Evolutionary conservation across 805 yeast species (phyloP), one percentile per base, ranked within the genome.

Genomic region (Hanseniaspora pseudoguilliermondii): DNA sequence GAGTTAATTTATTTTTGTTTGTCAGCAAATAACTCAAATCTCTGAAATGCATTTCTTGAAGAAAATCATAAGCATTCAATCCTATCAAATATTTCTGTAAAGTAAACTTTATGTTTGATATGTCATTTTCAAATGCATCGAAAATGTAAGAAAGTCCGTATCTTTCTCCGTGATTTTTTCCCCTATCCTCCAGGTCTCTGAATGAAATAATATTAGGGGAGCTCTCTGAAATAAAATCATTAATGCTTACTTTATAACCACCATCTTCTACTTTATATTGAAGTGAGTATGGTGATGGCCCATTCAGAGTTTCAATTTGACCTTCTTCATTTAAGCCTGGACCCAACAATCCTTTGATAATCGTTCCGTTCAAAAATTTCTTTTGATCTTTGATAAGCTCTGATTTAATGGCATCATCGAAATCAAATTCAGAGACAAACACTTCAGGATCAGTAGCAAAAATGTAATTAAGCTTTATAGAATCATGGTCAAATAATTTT

Each of bases 41-140:
- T 57, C 89, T 76, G 54, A 86, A 77, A 46, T 78, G 72, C 16
- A 87, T 60, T 61, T 87, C 95, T n/a, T 77, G 75, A 6, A 86
- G 90, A 65, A 86, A 81, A 29, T 73, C 73, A 2, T 82, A 72
- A 51, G 80, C 81, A 57, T 81, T 76, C 46, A 81, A 64, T 0
- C 86, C 88, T 53, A 78, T 69, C 2, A 84, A 65, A 60, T 80
- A 76, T 63, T 80, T 83, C 59, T 80, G 73, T 0, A 80, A 78
- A 35, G 80, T 79, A 80, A 77, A 1, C 58, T 60, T 20, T 78
- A 54, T 15, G 13, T 49, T 3, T n/a, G 20, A 1, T 7, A 16
- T n/a, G 27, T 21, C 41, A 38, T 27, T 16, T 10, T 66, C 50
- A 8, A 69, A 54, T 16, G 67, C 60, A 23, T 72, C 68, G 62